phyloP scores from a whole-genome alignment of 495 filamentous ascomycete species.

The Aspergillus wentii region DNA sequence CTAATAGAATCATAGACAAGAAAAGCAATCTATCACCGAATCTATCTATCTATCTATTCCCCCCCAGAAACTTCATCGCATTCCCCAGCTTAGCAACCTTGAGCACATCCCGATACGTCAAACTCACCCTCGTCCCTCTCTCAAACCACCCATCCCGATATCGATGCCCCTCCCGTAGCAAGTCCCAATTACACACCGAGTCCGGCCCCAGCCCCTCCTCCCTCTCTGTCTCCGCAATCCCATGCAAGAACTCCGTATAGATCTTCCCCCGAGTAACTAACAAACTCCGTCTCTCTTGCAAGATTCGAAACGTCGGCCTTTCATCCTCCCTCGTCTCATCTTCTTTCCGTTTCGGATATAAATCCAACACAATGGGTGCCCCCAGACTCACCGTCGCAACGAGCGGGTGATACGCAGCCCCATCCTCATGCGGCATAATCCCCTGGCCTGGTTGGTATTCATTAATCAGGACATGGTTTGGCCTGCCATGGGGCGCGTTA shows the following conservation, averaged over 20 bases:
- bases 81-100: slow-evolving; percentile 75
- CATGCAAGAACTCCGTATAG: slow-evolving; percentile 72
- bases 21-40: too few relatives aligned
- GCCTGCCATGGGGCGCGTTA: slow-evolving; percentile 63
- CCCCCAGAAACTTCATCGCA: slow-evolving; percentile 56
- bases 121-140: slow-evolving; percentile 68
- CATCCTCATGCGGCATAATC: slow-evolving; percentile 97
- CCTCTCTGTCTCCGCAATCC: slow-evolving; percentile 57
- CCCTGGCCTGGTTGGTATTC: slow-evolving; percentile 86
- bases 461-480: slow-evolving; percentile 93
- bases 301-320: slow-evolving; percentile 57
- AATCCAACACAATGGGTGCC: slow-evolving; percentile 68
- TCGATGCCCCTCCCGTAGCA: slow-evolving; percentile 57
- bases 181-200: slow-evolving; percentile 77
- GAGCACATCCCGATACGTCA: slow-evolving; percentile 91
- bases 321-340: slow-evolving; percentile 16
- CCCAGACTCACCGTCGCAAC: slow-evolving; percentile 90
- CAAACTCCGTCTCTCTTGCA: slow-evolving; percentile 84
- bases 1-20: slow-evolving; percentile 22
- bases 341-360: slow-evolving; percentile 60
- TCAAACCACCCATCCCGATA: slow-evolving; percentile 54
- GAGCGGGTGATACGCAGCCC: slow-evolving; percentile 75
- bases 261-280: slow-evolving; percentile 65
- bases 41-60: too few relatives aligned
- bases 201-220: slow-evolving; percentile 57